phyloP scores from a whole-genome alignment of 805 yeast species.

The Danielia oregonensis region DNA sequence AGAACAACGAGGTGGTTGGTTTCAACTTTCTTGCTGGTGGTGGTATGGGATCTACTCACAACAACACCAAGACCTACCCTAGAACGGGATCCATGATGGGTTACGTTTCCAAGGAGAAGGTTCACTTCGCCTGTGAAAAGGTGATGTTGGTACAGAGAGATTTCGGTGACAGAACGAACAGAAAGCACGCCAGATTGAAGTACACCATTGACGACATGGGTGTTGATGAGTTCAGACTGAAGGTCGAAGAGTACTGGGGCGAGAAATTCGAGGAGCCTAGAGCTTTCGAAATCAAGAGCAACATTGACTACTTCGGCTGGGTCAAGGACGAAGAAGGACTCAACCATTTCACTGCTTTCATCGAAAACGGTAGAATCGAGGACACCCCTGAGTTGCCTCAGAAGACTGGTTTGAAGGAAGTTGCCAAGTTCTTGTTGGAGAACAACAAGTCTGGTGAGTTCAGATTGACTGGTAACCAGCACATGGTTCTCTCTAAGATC shows the following conservation, averaged over 20 bases:
- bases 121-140: constrained; percentile 80
- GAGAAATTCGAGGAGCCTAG: constrained; percentile 65
- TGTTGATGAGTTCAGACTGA: constrained; percentile 72
- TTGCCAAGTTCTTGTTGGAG: constrained; percentile 66
- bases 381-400: constrained; percentile 88
- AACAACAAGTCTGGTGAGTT: constrained; percentile 69
- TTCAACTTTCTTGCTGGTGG: constrained; percentile 93
- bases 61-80: constrained; percentile 94
- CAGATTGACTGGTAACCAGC: constrained; percentile 95
- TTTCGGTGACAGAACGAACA: constrained; percentile 88
- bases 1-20: constrained; percentile 62
- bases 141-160: constrained; percentile 94
- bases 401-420: constrained; percentile 76
- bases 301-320: constrained; percentile 94
- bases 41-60: constrained; percentile 98
- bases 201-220: constrained; percentile 94
- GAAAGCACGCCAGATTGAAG: constrained; percentile 97
- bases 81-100: constrained; percentile 90
- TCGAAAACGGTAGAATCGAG: constrained; percentile 95
- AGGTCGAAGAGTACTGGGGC: constrained; percentile 84
- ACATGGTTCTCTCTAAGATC: constrained; percentile 71
- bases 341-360: constrained; percentile 89
- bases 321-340: constrained; percentile 75
- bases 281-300: constrained; percentile 76
- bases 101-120: constrained; percentile 61